Base-by-base conservation (phyloP, 148 eudicot species). In the Heliamphora exappendiculata region DNA sequence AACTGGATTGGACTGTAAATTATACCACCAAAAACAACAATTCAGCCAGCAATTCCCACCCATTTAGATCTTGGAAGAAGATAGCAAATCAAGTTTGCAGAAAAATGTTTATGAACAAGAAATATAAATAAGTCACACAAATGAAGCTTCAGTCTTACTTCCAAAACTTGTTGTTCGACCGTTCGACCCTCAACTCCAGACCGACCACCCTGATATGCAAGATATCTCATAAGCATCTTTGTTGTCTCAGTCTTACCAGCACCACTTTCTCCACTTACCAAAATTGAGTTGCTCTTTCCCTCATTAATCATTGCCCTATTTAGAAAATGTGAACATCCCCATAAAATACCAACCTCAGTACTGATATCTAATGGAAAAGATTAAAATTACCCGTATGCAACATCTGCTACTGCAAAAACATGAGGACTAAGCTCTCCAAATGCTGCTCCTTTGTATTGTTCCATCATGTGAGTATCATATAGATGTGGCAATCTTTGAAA, bases 231-330 rank as follows among this genome's bases (percentile, higher is more conserved):
- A 63, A 96, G 97, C 99, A 96, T 96, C 84, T 93, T 93, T 53
- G 99, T 93, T 42, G 99, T 96, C 86, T 96, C 98, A 22, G 99
- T 96, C 81, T 96, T 96, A 81, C 99, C 98, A 78, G 99, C 99
- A 83, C 98, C 99, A 88, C 99, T 96, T 85, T 96, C 99, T 69
- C 99, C 99, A 84, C 98, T 96, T 75, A 96, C 99, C 82, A 96
- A 83, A 84, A 93, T 96, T 1, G 98, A 91, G 82, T 96, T 93
- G 90, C 98, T 93, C 82, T 93, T 96, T 34, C 93, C 94, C 73
- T 96, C 99, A 65, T 93, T 96, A 70, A 88, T 87, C 99, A 96
- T 96, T 65, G 97, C 98, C 90, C 99, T 93, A 72, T 70, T 75
- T 74, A 19, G 81, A 86, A 63, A 71, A 26, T 49, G 34, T 82